Evolutionary conservation across 179 eudicot genomes (phyloP), one percentile per base, ranked within the genome.

Genomic region (Beta corolliflora): DNA sequence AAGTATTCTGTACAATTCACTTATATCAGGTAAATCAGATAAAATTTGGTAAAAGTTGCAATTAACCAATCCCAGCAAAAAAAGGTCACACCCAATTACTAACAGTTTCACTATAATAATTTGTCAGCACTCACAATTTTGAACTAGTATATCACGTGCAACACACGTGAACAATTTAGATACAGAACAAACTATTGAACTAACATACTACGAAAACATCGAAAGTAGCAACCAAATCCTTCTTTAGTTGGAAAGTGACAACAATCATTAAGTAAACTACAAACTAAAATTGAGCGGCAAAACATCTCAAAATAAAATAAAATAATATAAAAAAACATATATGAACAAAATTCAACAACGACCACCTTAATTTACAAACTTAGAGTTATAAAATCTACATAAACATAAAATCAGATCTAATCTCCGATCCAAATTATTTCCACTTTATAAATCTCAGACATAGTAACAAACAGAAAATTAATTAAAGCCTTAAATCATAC

Each of bases 191-290:
- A 71, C 12, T n/a, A 71, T 48, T 21, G 18, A n/a, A 7, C 2
- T 29, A 10, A 18, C 7, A 63, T 9, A 63, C 55, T 15, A 78
- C 13, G n/a, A 61, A n/a, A 78, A 67, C 80, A 52, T 53, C 29
- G 61, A 65, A 36, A 78, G 69, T 5, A 69, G 75, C 75, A 78
- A 78, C 59, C 59, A 46, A 68, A 68, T n/a, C 73, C 61, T 7
- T 10, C 77, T 70, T 79, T 79, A 70, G n/a, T 59, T 59, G 23
- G 81, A 79, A 59, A 71, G 69, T 52, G 77, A 79, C 81, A 79
- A 73, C 59, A 8, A 15, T 69, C 53, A 36, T 79, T 7, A 19
- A 31, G 18, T 5, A 14, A 59, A 70, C 4, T 44, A n/a, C 18
- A 23, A 25, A 25, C 29, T 15, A 14, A 23, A 60, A 41, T 9